Evolutionary conservation across 2,329 filamentous ascomycete species (phyloP).

Genomic region (Colletotrichum eremochloae): DNA sequence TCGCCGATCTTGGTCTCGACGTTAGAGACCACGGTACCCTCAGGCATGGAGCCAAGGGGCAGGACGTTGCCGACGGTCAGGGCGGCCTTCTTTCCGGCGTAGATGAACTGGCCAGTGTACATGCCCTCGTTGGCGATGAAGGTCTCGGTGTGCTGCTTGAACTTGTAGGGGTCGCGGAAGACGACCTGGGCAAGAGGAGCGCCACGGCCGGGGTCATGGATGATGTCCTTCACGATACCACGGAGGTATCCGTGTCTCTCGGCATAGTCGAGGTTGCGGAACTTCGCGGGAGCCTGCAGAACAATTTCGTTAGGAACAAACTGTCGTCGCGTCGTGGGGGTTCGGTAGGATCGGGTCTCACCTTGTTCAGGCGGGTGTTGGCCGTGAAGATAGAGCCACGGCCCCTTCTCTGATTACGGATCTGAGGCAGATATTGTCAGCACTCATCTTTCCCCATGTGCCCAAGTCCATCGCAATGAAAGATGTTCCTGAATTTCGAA

Average conservation of each 20-base stretch:
- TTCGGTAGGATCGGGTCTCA: slow-evolving; percentile 71
- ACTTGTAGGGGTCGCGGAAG: slow-evolving; percentile 98
- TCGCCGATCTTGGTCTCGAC: slow-evolving; percentile 99
- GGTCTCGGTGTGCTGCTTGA: slow-evolving; percentile 97
- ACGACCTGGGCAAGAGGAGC: slow-evolving; percentile 96
- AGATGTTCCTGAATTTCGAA: slow-evolving; percentile 32
- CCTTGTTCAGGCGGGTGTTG: slow-evolving; percentile 94
- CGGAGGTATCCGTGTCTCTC: slow-evolving; percentile 98
- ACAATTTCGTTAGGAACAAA: slow-evolving; percentile 29
- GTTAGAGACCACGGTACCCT: slow-evolving; percentile 99
- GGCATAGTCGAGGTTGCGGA: slow-evolving; percentile 95
- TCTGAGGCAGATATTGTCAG: slow-evolving; percentile 51
- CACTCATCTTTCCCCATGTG: slow-evolving; percentile 15
- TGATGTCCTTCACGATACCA: slow-evolving; percentile 98
- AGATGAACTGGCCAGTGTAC: slow-evolving; percentile 99
- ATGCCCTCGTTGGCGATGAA: slow-evolving; percentile 99
- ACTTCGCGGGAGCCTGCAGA: slow-evolving; percentile 73
- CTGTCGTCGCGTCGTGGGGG: slow-evolving; percentile 26
- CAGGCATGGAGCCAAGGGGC: slow-evolving; percentile 91
- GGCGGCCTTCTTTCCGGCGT: slow-evolving; percentile 98
- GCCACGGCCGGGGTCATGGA: slow-evolving; percentile 98
- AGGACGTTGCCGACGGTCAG: slow-evolving; percentile 98
- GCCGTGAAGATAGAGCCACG: slow-evolving; percentile 75
- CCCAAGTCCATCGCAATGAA: slow-evolving; percentile 10
- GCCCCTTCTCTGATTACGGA: slow-evolving; percentile 76